Conservation (phyloP, 495 filamentous ascomycete genomes). For the Penicillium subrubescens region DNA sequence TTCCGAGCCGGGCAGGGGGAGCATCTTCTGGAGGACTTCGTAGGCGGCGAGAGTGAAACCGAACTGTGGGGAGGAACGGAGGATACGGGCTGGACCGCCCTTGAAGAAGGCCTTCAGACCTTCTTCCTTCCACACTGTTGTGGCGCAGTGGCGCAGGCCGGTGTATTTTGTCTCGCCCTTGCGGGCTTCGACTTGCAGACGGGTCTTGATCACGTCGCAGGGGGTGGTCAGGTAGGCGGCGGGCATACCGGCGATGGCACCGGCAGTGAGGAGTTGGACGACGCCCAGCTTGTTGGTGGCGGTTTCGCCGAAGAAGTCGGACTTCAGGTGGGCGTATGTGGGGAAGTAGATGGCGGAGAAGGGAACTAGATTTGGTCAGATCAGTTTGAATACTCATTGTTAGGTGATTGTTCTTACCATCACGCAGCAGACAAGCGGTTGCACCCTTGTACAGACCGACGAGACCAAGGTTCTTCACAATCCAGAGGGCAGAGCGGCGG, state of each 20-base stretch:
- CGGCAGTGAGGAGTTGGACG: constrained; percentile 88
- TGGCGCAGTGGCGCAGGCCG: constrained; percentile 82
- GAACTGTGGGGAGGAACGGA: constrained; percentile 95
- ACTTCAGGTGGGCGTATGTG: constrained; percentile 90
- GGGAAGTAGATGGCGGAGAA: constrained; percentile 99
- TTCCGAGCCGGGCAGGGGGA: constrained; percentile 77
- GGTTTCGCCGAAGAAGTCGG: constrained; percentile 89
- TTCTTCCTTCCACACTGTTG: constrained; percentile 82
- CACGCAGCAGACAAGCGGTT: constrained; percentile 91
- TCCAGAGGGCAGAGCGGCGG: constrained; percentile 93
- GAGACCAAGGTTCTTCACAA: constrained; percentile 92
- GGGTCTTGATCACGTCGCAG: constrained; percentile 98
- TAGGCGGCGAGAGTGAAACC: constrained; percentile 96
- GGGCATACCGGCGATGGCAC: constrained; percentile 98
- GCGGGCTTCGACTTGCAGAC: constrained; percentile 93
- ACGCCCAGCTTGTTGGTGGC: constrained; percentile 89
- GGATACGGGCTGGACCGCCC: constrained; percentile 89
- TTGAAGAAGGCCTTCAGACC: constrained; percentile 98
- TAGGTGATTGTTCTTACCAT: constrained; percentile 45
- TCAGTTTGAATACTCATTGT: constrained; percentile 1
- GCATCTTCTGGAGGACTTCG: constrained; percentile 79
- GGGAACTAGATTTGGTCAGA: constrained; percentile 58
- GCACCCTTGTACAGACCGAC: constrained; percentile 96
- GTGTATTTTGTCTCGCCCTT: constrained; percentile 91
- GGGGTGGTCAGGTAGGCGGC: constrained; percentile 97